phyloP scores from a whole-genome alignment of 106 monocot species.

The Gastrodia elata region DNA sequence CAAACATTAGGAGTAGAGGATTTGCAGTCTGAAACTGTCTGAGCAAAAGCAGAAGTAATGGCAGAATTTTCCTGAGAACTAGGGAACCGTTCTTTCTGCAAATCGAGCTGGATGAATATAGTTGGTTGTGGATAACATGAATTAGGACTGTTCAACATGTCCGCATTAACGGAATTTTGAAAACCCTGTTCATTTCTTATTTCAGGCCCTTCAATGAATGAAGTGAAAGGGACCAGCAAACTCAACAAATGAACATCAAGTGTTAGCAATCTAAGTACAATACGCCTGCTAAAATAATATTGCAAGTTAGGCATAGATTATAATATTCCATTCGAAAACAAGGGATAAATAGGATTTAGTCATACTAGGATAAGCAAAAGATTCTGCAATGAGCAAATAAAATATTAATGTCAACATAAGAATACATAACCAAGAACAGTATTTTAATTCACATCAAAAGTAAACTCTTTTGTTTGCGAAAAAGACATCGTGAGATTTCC shows the following conservation, averaged over 20 bases:
- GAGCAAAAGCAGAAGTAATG: slow-evolving; percentile 9
- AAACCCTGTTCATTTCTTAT: slow-evolving; percentile 18
- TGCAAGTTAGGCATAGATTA: not conserved
- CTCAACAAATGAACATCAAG: slow-evolving; percentile 20
- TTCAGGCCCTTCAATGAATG: slow-evolving; percentile 14
- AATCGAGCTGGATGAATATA: slow-evolving; percentile 22
- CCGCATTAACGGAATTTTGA: slow-evolving; percentile 11
- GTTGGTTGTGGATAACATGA: slow-evolving; percentile 15
- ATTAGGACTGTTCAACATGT: slow-evolving; percentile 6
- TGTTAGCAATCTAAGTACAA: slow-evolving; percentile 12
- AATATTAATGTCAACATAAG: not conserved
- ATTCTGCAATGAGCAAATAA: not conserved
- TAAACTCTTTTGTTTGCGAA: not conserved
- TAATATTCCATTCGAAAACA: not conserved
- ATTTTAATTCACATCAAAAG: slow-evolving; percentile 1
- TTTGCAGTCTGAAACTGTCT: slow-evolving; percentile 8
- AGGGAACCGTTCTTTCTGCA: slow-evolving; percentile 27
- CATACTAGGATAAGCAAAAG: not conserved
- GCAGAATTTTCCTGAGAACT: slow-evolving; percentile 6
- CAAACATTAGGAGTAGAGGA: slow-evolving; percentile 1
- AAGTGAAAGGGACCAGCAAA: slow-evolving; percentile 15
- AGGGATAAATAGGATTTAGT: slow-evolving; percentile 3
- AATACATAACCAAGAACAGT: not conserved
- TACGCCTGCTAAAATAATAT: slow-evolving; percentile 18
- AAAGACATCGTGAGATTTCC: not conserved